phyloP scores from a whole-genome alignment of 2,329 filamentous ascomycete genomes.

The Helminthosporium solani region DNA sequence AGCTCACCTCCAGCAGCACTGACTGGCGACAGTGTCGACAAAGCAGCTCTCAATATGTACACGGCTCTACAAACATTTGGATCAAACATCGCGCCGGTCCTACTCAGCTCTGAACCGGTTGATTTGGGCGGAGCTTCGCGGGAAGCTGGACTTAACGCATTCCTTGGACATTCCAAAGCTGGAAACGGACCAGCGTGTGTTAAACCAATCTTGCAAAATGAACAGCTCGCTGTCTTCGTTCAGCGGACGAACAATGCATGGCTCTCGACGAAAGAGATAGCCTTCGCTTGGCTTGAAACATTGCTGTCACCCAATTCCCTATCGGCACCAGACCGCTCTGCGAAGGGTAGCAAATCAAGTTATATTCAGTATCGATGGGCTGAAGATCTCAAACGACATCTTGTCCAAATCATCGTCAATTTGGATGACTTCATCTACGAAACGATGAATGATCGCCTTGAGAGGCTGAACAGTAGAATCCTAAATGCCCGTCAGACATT shows the following conservation, averaged over 20 bases:
- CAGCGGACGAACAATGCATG: conserved; percentile 49
- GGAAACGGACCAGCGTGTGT: conserved; percentile 42
- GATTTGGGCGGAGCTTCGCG: conserved; percentile 52
- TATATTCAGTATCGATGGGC: conserved; percentile 59
- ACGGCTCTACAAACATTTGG: conserved; percentile 35
- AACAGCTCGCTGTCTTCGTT: conserved; percentile 46
- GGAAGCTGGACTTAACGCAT: conserved; percentile 55
- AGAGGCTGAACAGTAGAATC: conserved; percentile 27
- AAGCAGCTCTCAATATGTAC: conserved; percentile 48
- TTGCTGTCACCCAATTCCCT: conserved; percentile 49
- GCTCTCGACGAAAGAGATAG: conserved; percentile 53
- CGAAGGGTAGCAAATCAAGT: conserved; percentile 41
- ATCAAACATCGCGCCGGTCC: conserved; percentile 48
- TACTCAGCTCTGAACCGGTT: conserved; percentile 52
- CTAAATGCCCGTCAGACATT: conserved; percentile 21
- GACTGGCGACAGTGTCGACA: conserved; percentile 23
- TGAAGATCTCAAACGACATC: conserved; percentile 55
- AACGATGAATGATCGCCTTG: conserved; percentile 40
- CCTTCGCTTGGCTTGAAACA: conserved; percentile 55
- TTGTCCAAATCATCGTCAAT: conserved; percentile 55
- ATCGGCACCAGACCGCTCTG: conserved; percentile 12
- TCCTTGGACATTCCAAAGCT: conserved; percentile 58
- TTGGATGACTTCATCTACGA: conserved; percentile 57
- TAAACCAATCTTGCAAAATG: conserved; percentile 44
- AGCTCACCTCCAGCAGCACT: conserved; percentile 12